Conservation (phyloP, 768 basidiomycete species). For the Auriscalpium orientale region DNA sequence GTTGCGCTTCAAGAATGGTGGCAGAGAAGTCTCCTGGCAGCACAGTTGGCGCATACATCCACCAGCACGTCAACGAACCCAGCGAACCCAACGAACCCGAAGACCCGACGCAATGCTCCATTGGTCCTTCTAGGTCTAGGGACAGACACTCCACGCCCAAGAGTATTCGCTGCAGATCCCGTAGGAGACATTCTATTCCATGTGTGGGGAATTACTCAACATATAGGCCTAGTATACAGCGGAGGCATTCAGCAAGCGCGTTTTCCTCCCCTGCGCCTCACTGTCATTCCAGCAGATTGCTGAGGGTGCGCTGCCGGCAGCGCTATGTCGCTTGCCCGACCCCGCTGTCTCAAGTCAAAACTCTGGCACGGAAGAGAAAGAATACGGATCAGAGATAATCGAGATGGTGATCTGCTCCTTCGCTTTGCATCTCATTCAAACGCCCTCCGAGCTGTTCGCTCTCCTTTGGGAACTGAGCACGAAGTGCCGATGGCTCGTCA, state of each 20-base stretch:
- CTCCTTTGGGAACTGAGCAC: slow-evolving; percentile 58
- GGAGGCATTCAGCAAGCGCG: slow-evolving; percentile 49
- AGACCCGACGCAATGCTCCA: slow-evolving; percentile 8
- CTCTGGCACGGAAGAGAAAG: no score
- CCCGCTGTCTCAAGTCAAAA: background rate
- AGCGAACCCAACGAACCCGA: slow-evolving; percentile 10
- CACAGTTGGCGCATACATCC: no score
- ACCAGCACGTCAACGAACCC: slow-evolving; percentile 4
- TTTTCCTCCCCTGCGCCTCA: slow-evolving; percentile 43
- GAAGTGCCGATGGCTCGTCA: slow-evolving; percentile 55
- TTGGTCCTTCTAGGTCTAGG: slow-evolving; percentile 27
- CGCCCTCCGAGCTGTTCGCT: slow-evolving; percentile 53
- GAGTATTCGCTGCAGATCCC: slow-evolving; percentile 42
- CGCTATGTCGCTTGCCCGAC: background rate
- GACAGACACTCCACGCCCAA: slow-evolving; percentile 26
- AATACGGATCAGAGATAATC: slow-evolving; percentile 15
- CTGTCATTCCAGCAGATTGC: slow-evolving; percentile 60
- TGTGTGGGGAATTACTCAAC: no score
- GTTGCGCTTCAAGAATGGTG: slow-evolving; percentile 57
- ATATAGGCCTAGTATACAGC: slow-evolving; percentile 43
- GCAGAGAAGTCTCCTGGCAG: slow-evolving; percentile 25
- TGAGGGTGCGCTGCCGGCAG: slow-evolving; percentile 41
- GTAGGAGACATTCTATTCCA: slow-evolving; percentile 26
- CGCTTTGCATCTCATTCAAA: slow-evolving; percentile 61
- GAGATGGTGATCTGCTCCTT: slow-evolving; percentile 72